These are phyloP conservation scores for Tuctoria greenei DNA, from an alignment of 176 grass and related monocot genomes.

Conservation along the genomic window DNA sequence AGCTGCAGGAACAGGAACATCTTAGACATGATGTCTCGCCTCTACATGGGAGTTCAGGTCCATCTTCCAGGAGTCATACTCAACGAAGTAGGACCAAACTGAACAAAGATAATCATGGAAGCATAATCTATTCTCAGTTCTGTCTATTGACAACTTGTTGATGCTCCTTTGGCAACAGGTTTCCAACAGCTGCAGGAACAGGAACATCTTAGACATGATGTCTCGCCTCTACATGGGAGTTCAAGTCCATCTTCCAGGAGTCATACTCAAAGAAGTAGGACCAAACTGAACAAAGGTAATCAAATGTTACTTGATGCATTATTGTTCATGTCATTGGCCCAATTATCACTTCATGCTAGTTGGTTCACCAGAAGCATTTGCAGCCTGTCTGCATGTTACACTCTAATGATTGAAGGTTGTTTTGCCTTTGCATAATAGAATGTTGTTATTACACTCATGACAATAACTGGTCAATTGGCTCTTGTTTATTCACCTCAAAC, in stretches of 20 bases:
- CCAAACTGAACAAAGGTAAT: constrained; percentile 40
- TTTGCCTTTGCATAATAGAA: background rate
- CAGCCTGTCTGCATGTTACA: background rate
- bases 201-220: constrained; percentile 17
- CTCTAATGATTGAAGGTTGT: background rate
- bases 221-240: background rate
- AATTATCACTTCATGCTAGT: background rate
- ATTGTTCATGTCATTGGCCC: background rate
- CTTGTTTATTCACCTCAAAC: constrained; percentile 23
- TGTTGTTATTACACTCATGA: background rate
- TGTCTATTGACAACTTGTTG: constrained; percentile 14
- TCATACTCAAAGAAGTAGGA: background rate
- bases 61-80: background rate
- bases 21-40: constrained; percentile 2
- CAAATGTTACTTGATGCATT: background rate
- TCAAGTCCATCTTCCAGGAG: constrained; percentile 23
- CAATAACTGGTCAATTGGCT: background rate
- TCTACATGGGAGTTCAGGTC: constrained; percentile 11
- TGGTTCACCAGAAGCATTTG: constrained; percentile 9
- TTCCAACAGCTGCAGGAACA: constrained; percentile 27
- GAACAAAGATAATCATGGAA: constrained; percentile 31
- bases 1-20: constrained; percentile 22
- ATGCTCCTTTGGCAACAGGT: constrained; percentile 22
- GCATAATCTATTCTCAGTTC: background rate
- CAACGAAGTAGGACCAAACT: background rate